A percentile compares a stretch with the other conserved stretches of the same genome.
Conservation (phyloP, 2,329 filamentous ascomycete genomes). For the Kalaharituber pfeilii region DNA sequence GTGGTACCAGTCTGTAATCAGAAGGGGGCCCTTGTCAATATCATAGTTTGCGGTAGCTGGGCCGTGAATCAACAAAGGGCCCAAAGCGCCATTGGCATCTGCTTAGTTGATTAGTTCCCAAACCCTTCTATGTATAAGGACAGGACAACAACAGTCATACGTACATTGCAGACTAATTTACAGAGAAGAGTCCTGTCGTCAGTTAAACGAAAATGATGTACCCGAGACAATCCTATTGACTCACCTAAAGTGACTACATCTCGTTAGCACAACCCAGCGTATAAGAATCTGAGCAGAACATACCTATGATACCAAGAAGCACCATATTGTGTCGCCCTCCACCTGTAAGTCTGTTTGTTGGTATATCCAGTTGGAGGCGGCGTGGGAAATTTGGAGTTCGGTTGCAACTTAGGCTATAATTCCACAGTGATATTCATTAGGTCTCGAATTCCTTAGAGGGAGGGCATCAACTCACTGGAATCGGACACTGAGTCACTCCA, state of each 20-base stretch:
- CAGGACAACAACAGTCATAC: no score
- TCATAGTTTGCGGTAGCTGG: constrained; percentile 44
- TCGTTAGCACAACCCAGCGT: constrained; percentile 27
- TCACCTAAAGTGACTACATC: constrained; percentile 27
- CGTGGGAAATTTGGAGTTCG: no score
- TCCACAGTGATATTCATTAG: no score
- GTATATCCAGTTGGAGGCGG: no score
- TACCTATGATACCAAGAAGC: constrained; percentile 38
- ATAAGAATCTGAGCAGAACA: not conserved
- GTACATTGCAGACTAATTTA: not conserved
- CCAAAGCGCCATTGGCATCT: constrained; percentile 42
- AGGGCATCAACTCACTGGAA: constrained; percentile 24
- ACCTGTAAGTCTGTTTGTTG: constrained; percentile 41
- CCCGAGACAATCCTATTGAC: no score
- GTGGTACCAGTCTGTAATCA: constrained; percentile 49
- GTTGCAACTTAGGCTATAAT: no score
- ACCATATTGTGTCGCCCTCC: constrained; percentile 39
- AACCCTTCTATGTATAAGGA: no score
- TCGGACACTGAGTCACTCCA: constrained; percentile 35
- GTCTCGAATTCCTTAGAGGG: constrained; percentile 27
- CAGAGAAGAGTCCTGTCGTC: no score
- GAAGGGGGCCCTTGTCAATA: constrained; percentile 42
- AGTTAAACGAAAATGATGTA: no score
- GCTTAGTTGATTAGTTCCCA: constrained; percentile 9
- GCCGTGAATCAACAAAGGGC: constrained; percentile 44